Base-by-base conservation (phyloP, 1,284 basidiomycete species). In the Tilletia walkeri region DNA sequence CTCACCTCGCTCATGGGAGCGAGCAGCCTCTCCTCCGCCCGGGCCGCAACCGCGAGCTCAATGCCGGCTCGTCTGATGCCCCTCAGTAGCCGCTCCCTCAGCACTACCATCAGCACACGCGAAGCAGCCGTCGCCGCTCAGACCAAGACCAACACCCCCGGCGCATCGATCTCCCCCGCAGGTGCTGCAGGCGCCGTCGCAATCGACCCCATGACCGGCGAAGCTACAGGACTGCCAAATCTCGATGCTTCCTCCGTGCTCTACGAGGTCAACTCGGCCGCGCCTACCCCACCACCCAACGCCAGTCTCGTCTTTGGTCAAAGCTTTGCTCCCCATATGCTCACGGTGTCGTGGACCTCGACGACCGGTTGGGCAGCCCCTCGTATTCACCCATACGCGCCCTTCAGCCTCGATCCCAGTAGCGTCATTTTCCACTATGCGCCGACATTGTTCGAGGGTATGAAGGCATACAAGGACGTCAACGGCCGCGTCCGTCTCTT, bases 381-480 rank as follows among this genome's bases (percentile, higher is more conserved):
- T 12, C 86, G 89, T 77, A 96, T 97, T 78, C 87, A 89, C 79
- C 92, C 93, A 67, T 96, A 94, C 83, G 89, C 88, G 1, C 89
- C 91, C 14, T 85, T 98, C 36, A 81, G 85, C 36, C 86, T 98
- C 24, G 89, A 92, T 71, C 95, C 95, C 7, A 91, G 91, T 72
- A 88, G 89, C 12, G 92, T 92, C 72, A 93, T 96, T 45, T 88
- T 99, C 75, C 95, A 99, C 85, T 99, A 99, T 85, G 95, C 94
- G 0, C 86, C 89, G 1, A 91, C 88, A 72, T 85, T 92, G 3
- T 99, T 99, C 80, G 95, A 99, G 84, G 95, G 95, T 34, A 89
- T 97, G 88, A 99, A 99, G 75, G 95, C 95, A 0, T 99, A 98
- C 86, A 88, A 90, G 70, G 90, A 92, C 76, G 86, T 89, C 67